phyloP scores from a whole-genome alignment of 495 filamentous ascomycete species.

The Penicillium pancosmium region DNA sequence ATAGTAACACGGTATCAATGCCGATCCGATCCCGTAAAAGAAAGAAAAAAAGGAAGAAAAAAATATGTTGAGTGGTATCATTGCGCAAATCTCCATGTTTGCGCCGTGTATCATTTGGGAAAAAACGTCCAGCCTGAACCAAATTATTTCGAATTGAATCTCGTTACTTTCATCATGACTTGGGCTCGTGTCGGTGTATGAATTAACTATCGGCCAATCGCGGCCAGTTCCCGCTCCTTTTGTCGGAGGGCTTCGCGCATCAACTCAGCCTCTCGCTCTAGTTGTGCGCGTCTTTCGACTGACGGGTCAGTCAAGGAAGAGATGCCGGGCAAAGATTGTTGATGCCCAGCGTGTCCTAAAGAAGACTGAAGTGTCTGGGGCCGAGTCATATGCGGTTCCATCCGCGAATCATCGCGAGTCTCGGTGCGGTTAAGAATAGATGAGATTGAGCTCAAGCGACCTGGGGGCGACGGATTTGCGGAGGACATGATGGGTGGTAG shows the following conservation, averaged over 20 bases:
- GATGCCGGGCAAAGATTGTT: constrained; percentile 40
- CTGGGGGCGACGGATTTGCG: constrained; percentile 43
- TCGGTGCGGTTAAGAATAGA: constrained; percentile 70
- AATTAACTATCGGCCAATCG: constrained; percentile 47
- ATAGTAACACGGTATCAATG: constrained; percentile 25
- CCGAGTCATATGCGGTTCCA: constrained; percentile 49
- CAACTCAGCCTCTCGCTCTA: constrained; percentile 73
- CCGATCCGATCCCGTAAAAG: constrained; percentile 12
- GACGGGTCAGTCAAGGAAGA: constrained; percentile 56
- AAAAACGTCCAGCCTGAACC: constrained; percentile 12
- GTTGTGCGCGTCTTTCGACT: constrained; percentile 63
- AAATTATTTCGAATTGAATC: constrained; percentile 9
- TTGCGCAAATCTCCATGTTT: constrained; percentile 24
- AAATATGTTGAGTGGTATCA: constrained; percentile 28
- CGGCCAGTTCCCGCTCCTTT: constrained; percentile 79
- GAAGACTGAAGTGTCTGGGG: constrained; percentile 37
- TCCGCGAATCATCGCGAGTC: constrained; percentile 45
- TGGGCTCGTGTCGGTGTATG: constrained; percentile 9
- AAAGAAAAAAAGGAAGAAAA: constrained; percentile 8
- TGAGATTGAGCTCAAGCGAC: constrained; percentile 74
- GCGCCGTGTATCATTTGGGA: constrained; percentile 26
- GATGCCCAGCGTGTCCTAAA: constrained; percentile 29
- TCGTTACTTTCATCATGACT: constrained; percentile 30
- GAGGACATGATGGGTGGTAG: constrained; percentile 50
- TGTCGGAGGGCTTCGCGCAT: constrained; percentile 75